Percentiles rank a stretch among this genome's conserved stretches.
phyloP scores from a whole-genome alignment of 441 rosid genomes.

The Eutrema salsugineum region DNA sequence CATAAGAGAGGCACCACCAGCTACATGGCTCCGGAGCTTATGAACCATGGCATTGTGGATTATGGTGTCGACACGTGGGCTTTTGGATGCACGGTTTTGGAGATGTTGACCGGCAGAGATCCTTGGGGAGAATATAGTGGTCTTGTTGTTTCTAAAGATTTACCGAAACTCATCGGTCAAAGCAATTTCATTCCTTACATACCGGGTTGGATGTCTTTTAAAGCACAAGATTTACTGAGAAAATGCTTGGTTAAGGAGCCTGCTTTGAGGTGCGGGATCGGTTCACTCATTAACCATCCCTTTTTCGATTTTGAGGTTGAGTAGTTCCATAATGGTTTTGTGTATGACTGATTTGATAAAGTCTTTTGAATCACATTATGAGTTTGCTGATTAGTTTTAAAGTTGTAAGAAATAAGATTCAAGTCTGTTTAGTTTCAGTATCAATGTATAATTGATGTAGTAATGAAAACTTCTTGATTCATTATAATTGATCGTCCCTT shows the following conservation, averaged over 20 bases:
- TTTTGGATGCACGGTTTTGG: not conserved
- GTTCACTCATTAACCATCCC: not conserved
- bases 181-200: not conserved
- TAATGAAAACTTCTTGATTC: too few relatives aligned
- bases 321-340: not conserved
- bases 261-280: not conserved
- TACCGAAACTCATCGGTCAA: not conserved
- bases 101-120: not conserved
- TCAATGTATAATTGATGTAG: too few relatives aligned
- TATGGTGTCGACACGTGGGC: slow-evolving; percentile 1
- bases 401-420: too few relatives aligned
- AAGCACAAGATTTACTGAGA: not conserved
- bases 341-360: not conserved
- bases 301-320: not conserved
- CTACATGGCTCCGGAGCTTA: slow-evolving; percentile 2
- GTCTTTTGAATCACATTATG: too few relatives aligned
- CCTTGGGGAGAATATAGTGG: not conserved
- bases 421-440: too few relatives aligned
- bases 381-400: too few relatives aligned
- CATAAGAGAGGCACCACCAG: not conserved
- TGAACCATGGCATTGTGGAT: not conserved
- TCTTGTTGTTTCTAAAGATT: not conserved
- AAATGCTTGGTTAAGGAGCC: not conserved
- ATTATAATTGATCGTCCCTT: too few relatives aligned
- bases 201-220: not conserved